Evolutionary conservation across 345 rosid genomes (phyloP), one percentile per base, ranked within the genome.

Genomic region (Eucalyptus cloeziana): DNA sequence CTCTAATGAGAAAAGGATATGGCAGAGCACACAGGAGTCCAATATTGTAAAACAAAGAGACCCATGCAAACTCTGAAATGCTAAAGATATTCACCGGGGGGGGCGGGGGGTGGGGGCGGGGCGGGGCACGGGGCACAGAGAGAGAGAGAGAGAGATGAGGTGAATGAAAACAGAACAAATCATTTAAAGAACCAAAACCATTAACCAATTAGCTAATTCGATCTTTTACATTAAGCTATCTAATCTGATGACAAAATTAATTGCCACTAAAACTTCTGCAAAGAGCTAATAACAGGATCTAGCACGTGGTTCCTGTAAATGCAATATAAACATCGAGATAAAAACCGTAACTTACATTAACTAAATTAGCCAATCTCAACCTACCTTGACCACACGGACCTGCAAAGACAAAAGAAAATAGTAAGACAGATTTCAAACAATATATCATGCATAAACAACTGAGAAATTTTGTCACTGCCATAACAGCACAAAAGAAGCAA

Each of bases 361-460:
- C 19, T 87, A 67, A 76, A 69, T 79, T 64, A 90, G 87, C 88
- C 88, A 94, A 89, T 56, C 69, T 62, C 87, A 89, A 91, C 94
- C 88, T 94, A 97, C 99, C 99, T 98, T 96, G 87, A 97, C 97
- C 92, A 92, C 91, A 31, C 98, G 98, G 90, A 97, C 99, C 99
- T 98, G 95, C 97, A 92, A 88, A 86, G 90, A 86, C 49, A 7
- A 37, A 64, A 43, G 43, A 45, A 71, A 79, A 25, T 40, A 21
- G 43, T 76, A 37, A 76, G 24, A 71, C 4, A 9, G 47, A 76
- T 12, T 44, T 76, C 9, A 16, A 64, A 85, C 87, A 86, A 25
- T 40, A 40, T 51, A 86, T 17, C 87, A 86, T 31, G 56, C 8
- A 12, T 86, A 51, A 86, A 56, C 87, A 52, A 52, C 62, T 22